Evolutionary conservation across 257 asterid species (phyloP).

Genomic region (Lavandula angustifolia): DNA sequence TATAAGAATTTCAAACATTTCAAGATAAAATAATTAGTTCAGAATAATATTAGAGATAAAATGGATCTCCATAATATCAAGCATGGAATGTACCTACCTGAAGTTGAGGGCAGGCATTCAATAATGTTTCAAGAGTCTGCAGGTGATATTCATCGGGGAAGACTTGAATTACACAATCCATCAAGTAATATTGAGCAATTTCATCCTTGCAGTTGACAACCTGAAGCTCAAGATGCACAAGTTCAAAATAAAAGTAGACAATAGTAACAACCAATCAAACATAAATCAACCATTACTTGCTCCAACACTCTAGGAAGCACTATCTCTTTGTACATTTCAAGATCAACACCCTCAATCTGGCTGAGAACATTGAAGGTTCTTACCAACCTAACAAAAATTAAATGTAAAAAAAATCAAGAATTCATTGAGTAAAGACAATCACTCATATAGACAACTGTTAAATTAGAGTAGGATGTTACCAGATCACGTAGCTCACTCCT

Average conservation of each 20-base stretch:
- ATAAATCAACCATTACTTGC: slow-evolving; percentile 61
- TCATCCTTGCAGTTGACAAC: slow-evolving; percentile 99
- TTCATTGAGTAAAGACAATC: slow-evolving; percentile 32
- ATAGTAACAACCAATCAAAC: slow-evolving; percentile 11
- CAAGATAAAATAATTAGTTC: slow-evolving; percentile 7
- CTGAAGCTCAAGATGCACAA: slow-evolving; percentile 43
- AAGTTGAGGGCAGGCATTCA: slow-evolving; percentile 98
- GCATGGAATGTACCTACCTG: slow-evolving; percentile 60
- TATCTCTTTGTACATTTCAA: slow-evolving; percentile 85
- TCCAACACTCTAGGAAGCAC: slow-evolving; percentile 97
- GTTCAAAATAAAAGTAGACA: slow-evolving; percentile 24
- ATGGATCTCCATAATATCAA: slow-evolving; percentile 17
- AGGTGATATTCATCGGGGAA: slow-evolving; percentile 97
- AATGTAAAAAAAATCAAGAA: slow-evolving; percentile 30
- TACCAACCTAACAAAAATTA: slow-evolving; percentile 77
- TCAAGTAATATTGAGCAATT: slow-evolving; percentile 90
- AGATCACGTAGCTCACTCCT: slow-evolving; percentile 99
- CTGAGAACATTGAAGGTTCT: slow-evolving; percentile 96
- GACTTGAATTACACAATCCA: slow-evolving; percentile 99
- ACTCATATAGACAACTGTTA: slow-evolving; percentile 27
- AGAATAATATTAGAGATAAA: slow-evolving; percentile 18
- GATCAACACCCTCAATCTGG: slow-evolving; percentile 99
- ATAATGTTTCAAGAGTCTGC: slow-evolving; percentile 92
- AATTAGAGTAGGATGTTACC: slow-evolving; percentile 47
- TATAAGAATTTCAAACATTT: slow-evolving; percentile 29